Evolutionary conservation across 2,329 filamentous ascomycete species (phyloP), one percentile per base, ranked within the genome.

Genomic region (Venturia pyrina): DNA sequence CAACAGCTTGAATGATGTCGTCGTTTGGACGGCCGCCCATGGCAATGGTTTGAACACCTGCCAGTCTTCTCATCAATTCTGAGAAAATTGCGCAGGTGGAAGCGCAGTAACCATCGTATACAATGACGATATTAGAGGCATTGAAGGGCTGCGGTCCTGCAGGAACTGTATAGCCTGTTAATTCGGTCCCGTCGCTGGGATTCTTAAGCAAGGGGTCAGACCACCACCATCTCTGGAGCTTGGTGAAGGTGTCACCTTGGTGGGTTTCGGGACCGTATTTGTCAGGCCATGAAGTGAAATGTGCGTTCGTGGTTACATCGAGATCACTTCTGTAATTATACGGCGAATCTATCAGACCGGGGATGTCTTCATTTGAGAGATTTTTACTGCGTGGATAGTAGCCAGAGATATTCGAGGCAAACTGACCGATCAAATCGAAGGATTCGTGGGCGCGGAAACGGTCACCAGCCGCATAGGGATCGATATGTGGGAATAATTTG

Each of bases 81-180:
- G 79, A 78, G 68, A 85, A 84, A 4, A 85, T 75, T 3, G 82
- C 80, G 74, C 85, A 87, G 2, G 83, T 83, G 0, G 83, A 85
- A 28, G 81, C 81, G 72, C 85, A 87, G 69, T 81, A 79, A 43
- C 84, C 84, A 70, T 87, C 85, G 63, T 82, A 81, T n/a, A 87
- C 73, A 34, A 85, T 71, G 62, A 85, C 77, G 40, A 78, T 75
- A 68, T 77, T 74, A 56, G 86, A 82, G 2, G 83, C 76, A 0
- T 76, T 78, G 71, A 87, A 87, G 1, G 83, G 84, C 68, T 78
- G 69, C 5, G 34, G n/a, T 32, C 19, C 11, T 44, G 37, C 46
- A 41, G 63, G 46, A 24, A 44, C 15, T 5, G 48, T 64, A 37
- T 63, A 67, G 24, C 65, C 65, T 3, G 64, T 62, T 6, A 67